Conservation (phyloP, 225 moss, liverwort and hornwort genomes). For the Rhytidiadelphus loreus region DNA sequence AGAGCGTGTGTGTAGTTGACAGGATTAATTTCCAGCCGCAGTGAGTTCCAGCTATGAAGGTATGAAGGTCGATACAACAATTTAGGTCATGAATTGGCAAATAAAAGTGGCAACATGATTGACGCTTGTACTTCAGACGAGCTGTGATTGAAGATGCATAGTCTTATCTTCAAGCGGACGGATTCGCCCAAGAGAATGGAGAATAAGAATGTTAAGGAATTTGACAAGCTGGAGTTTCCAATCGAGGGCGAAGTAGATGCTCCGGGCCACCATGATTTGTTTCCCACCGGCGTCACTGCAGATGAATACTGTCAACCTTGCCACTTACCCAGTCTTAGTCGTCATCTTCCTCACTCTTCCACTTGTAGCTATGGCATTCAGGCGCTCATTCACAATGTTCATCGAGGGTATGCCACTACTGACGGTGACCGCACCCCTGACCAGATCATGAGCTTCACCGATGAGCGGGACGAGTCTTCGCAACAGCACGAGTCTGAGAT, state of each 20-base stretch:
- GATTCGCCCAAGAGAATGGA: conserved; percentile 16
- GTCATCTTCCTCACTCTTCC: neutral
- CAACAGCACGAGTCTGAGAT: conserved; percentile 18
- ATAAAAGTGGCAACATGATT: neutral
- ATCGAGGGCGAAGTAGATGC: neutral
- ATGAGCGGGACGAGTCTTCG: neutral
- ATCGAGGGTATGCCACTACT: conserved; percentile 11
- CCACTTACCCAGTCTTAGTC: neutral
- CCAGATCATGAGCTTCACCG: neutral
- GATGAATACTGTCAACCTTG: conserved; percentile 10
- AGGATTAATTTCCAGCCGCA: neutral
- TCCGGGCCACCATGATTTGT: neutral
- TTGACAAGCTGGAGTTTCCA: neutral
- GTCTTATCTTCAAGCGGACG: conserved; percentile 8
- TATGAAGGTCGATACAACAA: neutral
- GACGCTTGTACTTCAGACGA: neutral
- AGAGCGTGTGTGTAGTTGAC: too few relatives aligned
- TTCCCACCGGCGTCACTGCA: neutral
- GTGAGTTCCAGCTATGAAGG: neutral
- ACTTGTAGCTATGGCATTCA: conserved; percentile 39
- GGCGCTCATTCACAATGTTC: conserved; percentile 32
- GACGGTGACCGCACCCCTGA: conserved; percentile 1
- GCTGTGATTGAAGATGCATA: conserved; percentile 27
- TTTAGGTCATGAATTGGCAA: neutral
- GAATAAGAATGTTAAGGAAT: neutral